These are phyloP conservation scores for Metrosideros polymorpha DNA, from an alignment of 441 rosid genomes.

Conservation along the genomic window DNA sequence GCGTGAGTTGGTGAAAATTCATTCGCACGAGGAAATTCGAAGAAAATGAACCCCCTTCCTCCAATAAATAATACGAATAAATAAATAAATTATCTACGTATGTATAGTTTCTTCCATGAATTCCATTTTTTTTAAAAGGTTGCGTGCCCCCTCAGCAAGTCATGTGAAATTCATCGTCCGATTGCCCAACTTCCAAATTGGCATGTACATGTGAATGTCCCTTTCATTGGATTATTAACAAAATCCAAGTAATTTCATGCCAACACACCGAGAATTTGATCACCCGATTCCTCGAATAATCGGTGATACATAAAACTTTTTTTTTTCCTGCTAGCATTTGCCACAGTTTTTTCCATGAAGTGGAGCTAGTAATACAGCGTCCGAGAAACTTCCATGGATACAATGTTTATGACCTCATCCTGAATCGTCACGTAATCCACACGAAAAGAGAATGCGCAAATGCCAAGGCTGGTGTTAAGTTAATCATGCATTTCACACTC, in stretches of 20 bases:
- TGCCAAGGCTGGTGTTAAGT: too few relatives aligned
- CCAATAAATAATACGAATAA: accelerated
- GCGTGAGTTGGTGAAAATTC: not conserved
- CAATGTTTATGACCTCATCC: not conserved
- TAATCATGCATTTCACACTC: not conserved
- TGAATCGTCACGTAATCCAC: not conserved
- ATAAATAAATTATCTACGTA: not conserved
- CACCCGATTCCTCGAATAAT: not conserved
- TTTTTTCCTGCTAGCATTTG: not conserved
- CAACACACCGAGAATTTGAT: not conserved
- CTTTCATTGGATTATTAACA: not conserved
- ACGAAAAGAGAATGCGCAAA: too few relatives aligned
- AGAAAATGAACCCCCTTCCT: not conserved
- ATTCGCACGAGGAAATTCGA: not conserved
- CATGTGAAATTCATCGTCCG: not conserved
- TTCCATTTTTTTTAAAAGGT: not conserved
- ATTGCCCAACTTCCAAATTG: not conserved
- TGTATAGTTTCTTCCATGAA: too few relatives aligned
- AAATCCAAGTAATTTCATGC: not conserved
- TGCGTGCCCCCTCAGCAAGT: not conserved
- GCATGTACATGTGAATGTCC: not conserved
- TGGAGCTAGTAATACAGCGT: not conserved
- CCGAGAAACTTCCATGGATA: not conserved
- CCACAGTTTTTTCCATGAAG: not conserved
- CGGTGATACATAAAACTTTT: too few relatives aligned